Evolutionary conservation across 139 green algal genomes (phyloP).

Genomic region (Chlorella sp.): DNA sequence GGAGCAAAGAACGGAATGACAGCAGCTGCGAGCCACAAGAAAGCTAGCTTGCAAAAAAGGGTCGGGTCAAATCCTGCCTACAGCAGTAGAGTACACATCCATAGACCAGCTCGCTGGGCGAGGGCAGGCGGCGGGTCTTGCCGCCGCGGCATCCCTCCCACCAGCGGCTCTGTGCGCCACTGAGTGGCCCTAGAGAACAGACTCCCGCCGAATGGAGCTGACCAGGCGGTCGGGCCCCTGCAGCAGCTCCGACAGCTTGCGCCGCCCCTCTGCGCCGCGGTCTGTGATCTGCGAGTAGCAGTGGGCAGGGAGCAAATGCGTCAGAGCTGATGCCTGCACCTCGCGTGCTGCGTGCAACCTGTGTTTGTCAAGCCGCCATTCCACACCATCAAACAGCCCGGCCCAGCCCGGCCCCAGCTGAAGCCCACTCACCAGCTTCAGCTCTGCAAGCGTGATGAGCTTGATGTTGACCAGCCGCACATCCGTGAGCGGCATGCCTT

Average conservation of each 20-base stretch:
- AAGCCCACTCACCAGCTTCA: constrained; percentile 40
- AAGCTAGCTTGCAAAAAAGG: no score
- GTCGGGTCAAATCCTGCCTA: neutral
- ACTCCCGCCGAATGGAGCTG: constrained; percentile 41
- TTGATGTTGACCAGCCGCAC: constrained; percentile 75
- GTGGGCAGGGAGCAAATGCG: no score
- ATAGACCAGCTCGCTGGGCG: no score
- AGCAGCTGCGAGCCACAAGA: neutral
- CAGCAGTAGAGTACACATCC: neutral
- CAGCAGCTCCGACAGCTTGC: constrained; percentile 58
- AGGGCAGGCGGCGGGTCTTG: no score
- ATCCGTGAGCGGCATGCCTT: constrained; percentile 66
- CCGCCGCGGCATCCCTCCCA: no score
- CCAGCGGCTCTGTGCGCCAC: no score
- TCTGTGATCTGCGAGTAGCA: constrained; percentile 57
- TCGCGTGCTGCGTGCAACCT: no score
- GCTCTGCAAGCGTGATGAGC: constrained; percentile 64
- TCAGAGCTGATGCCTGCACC: no score
- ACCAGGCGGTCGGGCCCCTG: constrained; percentile 32
- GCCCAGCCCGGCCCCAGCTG: no score
- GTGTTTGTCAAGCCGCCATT: no score
- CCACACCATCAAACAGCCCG: no score
- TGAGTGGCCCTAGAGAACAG: constrained; percentile 32
- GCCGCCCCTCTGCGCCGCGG: constrained; percentile 54
- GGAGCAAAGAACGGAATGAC: neutral